Conservation (phyloP, 75 land plant genomes). For the Selaginella tamariscina region DNA sequence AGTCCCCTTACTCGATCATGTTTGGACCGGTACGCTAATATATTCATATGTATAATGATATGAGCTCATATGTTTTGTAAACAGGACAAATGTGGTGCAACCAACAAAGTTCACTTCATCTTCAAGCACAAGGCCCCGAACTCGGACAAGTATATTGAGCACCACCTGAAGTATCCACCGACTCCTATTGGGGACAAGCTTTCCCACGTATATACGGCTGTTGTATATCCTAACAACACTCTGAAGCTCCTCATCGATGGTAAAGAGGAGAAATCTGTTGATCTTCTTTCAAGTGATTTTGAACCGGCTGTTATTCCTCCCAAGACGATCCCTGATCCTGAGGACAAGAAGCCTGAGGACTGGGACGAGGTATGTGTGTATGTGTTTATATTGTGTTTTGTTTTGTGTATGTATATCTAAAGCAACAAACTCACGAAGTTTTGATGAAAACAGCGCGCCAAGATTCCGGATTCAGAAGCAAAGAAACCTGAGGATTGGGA, state of each 20-base stretch:
- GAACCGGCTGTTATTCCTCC: constrained; percentile 76
- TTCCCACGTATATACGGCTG: constrained; percentile 81
- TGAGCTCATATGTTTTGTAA: too few species aligned
- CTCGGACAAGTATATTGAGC: constrained; percentile 61
- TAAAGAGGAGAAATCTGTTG: constrained; percentile 62
- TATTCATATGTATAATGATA: too few species aligned
- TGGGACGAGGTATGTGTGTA: too few species aligned
- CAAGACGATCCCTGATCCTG: constrained; percentile 72
- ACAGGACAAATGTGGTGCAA: constrained; percentile 93
- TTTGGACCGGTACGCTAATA: too few species aligned
- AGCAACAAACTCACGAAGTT: too few species aligned
- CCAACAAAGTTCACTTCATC: constrained; percentile 94
- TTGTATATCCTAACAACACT: constrained; percentile 50
- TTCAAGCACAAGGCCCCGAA: constrained; percentile 82
- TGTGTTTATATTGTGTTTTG: too few species aligned
- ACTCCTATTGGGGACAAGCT: constrained; percentile 62
- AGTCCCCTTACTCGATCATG: constrained; percentile 87
- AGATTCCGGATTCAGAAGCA: constrained; percentile 76
- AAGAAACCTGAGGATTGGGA: constrained; percentile 91
- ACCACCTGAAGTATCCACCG: constrained; percentile 87
- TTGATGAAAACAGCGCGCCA: too few species aligned
- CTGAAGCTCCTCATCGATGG: constrained; percentile 66
- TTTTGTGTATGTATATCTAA: too few species aligned
- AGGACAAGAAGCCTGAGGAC: constrained; percentile 83
- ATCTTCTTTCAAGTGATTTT: constrained; percentile 55